Base-by-base conservation (phyloP, 768 basidiomycete genomes). In the Auricularia cornea region DNA sequence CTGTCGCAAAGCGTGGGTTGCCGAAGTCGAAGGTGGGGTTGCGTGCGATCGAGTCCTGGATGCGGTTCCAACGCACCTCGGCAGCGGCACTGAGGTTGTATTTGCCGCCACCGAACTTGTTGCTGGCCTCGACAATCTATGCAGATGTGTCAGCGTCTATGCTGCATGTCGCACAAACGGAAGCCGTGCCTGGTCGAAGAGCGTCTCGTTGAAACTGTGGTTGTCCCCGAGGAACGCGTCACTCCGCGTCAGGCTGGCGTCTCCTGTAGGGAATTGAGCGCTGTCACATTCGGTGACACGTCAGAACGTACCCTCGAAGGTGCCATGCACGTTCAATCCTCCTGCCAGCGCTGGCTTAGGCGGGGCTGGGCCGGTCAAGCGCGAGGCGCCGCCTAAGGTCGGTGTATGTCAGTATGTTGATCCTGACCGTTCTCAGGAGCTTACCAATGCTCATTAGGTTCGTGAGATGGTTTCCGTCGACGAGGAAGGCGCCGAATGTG, bases 171-270 rank as follows among this genome's bases (percentile, higher is more conserved):
- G 3, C 18, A 11, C n/a, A 60, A 26, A 60, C 20, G 11, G 32
- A 31, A 48, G 18, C 31, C 35, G 31, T 33, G 61, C 63, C 33
- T 61, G 44, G 6, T 64, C 48, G 32, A 64, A 64, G 32, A 41
- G 63, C 28, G 41, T 60, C 41, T 60, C 60, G 35, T 64, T 64
- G 60, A 64, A 61, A n/a, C 26, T 29, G 2, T 60, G 59, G n/a
- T 60, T 60, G 26, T 64, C 44, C 16, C 63, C 63, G 35, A 64
- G 60, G 51, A 64, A 64, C 12, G 59, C 63, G 59, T 64, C 63
- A 23, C 28, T 29, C 10, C 63, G 59, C 5, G 63, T 64, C 59
- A 64, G 44, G 32, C 63, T 64, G 8, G 60, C 60, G 52, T 64
- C 63, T 12, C 63, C 63, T 63, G 1, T 5, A 60, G 29, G 11